Evolutionary conservation across 2,329 filamentous ascomycete genomes (phyloP).

Genomic region (Plectosphaerella cucumerina): DNA sequence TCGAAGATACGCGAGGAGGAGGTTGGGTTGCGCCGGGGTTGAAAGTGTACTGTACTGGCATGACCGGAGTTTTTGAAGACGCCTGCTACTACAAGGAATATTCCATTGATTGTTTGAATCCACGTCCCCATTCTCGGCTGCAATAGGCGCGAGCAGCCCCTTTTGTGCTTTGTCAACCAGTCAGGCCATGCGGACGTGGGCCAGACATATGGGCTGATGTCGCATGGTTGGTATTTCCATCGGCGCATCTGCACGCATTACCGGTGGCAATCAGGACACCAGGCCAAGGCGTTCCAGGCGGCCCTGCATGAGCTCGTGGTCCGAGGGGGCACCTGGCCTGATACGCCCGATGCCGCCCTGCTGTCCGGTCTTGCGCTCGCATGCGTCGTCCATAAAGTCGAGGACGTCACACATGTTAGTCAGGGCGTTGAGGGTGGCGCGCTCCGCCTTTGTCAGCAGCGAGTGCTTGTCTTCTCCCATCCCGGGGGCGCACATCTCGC

Average conservation of each 20-base stretch:
- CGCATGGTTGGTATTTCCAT: neutral
- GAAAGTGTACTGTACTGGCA: constrained; percentile 1
- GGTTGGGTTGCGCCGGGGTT: neutral
- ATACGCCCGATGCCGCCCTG: constrained; percentile 1
- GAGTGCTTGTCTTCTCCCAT: constrained; percentile 45
- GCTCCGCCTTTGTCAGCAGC: constrained; percentile 54
- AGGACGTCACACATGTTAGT: constrained; percentile 53
- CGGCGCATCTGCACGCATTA: too few species aligned
- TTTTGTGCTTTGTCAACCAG: neutral
- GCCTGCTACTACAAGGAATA: neutral
- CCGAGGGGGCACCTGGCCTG: neutral
- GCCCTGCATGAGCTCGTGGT: constrained; percentile 4
- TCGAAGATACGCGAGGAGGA: neutral
- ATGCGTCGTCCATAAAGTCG: constrained; percentile 54
- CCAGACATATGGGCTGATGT: neutral
- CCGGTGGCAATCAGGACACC: too few species aligned
- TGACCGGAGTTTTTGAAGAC: neutral
- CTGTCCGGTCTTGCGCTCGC: constrained; percentile 20
- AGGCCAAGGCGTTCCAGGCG: constrained; percentile 5
- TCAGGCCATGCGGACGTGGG: neutral
- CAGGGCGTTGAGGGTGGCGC: constrained; percentile 43
- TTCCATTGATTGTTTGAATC: neutral
- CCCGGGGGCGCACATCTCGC: constrained; percentile 61
- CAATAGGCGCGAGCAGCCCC: neutral
- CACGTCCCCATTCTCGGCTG: neutral